These are phyloP conservation scores for Apophysomyces trapeziformis DNA, from an alignment of 371 early-diverging fungal genomes.

Conservation along the genomic window DNA sequence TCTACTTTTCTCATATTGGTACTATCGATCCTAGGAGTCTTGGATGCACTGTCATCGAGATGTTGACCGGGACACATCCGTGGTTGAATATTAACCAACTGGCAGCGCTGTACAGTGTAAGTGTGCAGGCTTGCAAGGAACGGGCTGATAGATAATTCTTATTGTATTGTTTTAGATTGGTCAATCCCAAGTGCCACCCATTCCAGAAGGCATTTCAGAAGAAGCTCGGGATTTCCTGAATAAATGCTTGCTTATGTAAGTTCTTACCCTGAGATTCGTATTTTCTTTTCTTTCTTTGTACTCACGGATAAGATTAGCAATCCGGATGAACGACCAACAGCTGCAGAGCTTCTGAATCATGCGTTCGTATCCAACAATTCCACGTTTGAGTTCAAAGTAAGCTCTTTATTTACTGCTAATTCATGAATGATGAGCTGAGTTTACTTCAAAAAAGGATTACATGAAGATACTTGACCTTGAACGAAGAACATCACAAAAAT, in stretches of 20 bases:
- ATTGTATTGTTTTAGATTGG: constrained; percentile 38
- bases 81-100: constrained; percentile 78
- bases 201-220: constrained; percentile 68
- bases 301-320: constrained; percentile 39
- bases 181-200: constrained; percentile 63
- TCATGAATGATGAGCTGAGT: not conserved
- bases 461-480: constrained; percentile 1
- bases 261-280: not conserved
- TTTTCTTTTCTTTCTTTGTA: not conserved
- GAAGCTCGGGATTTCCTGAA: constrained; percentile 67
- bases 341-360: constrained; percentile 59
- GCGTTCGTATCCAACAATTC: constrained; percentile 51
- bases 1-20: constrained; percentile 28
- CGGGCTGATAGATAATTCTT: not conserved
- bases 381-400: constrained; percentile 54
- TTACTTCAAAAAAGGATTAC: not conserved
- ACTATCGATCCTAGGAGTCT: constrained; percentile 73
- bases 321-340: constrained; percentile 69
- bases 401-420: not conserved
- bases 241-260: constrained; percentile 69
- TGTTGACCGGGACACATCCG: constrained; percentile 89
- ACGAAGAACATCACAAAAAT: constrained; percentile 5
- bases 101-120: constrained; percentile 73
- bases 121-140: constrained; percentile 8
- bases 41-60: constrained; percentile 89